Percentiles rank a stretch among this genome's conserved stretches.
Evolutionary conservation across 306 rosid genomes (phyloP).

Genomic region (Vicia sativa): DNA sequence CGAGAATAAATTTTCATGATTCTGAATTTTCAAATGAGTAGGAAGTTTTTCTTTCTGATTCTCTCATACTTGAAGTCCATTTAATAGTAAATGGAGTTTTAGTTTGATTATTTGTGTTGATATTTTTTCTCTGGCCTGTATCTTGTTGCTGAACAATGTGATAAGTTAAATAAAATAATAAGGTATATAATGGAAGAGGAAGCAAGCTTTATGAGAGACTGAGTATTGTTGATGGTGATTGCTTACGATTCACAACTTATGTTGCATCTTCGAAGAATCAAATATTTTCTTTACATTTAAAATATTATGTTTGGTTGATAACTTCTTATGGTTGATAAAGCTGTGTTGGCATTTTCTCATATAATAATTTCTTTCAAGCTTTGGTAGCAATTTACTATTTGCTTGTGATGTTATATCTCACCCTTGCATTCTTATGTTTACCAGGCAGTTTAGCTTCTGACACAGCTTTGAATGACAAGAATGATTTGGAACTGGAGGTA

Average conservation of each 20-base stretch:
- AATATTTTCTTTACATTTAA: background rate
- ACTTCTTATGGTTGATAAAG: conserved; percentile 12
- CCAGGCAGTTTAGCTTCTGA: conserved; percentile 63
- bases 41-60: conserved; percentile 7
- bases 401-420: conserved; percentile 43
- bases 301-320: conserved; percentile 13
- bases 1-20: conserved; percentile 51
- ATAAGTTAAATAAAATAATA: conserved; percentile 29
- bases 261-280: too few species aligned
- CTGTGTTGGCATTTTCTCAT: conserved; percentile 19
- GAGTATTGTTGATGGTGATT: conserved; percentile 21
- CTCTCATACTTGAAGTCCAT: conserved; percentile 18
- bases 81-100: conserved; percentile 21
- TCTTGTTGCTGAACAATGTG: conserved; percentile 34
- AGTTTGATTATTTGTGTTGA: background rate
- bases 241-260: conserved; percentile 16
- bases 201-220: conserved; percentile 21
- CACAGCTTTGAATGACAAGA: conserved; percentile 56
- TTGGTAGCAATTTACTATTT: conserved; percentile 18
- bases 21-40: conserved; percentile 30
- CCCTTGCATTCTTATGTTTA: conserved; percentile 15
- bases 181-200: conserved; percentile 29
- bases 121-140: background rate
- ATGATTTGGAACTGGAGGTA: conserved; percentile 79
- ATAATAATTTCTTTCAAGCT: conserved; percentile 13